These are phyloP conservation scores for Echium plantagineum DNA, from an alignment of 257 asterid species.

Conservation along the genomic window DNA sequence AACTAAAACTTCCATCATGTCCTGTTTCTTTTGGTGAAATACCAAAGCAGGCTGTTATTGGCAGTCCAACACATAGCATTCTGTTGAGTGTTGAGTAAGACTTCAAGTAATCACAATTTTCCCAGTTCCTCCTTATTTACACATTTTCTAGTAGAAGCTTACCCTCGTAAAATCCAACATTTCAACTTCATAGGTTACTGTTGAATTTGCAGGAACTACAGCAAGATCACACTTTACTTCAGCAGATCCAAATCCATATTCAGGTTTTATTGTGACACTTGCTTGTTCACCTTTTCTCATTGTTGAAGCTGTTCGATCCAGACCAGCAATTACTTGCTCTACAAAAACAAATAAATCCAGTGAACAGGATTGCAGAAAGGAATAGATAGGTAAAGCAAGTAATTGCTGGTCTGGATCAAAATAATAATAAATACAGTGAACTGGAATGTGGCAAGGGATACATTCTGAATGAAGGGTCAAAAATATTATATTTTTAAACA, in stretches of 20 bases:
- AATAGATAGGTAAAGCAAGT: slow-evolving; percentile 2
- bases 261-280: slow-evolving; percentile 42
- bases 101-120: not conserved
- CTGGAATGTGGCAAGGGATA: no score
- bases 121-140: not conserved
- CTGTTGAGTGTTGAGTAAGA: not conserved
- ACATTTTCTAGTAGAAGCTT: slow-evolving; percentile 8
- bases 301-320: slow-evolving; percentile 50
- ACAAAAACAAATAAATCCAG: slow-evolving; percentile 10
- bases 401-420: no score
- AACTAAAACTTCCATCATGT: no score
- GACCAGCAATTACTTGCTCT: slow-evolving; percentile 59
- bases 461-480: no score
- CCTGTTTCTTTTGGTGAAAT: no score
- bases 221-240: slow-evolving; percentile 44
- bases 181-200: slow-evolving; percentile 53
- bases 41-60: no score
- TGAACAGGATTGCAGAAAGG: no score
- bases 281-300: slow-evolving; percentile 62
- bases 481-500: not conserved
- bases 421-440: no score
- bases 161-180: slow-evolving; percentile 64
- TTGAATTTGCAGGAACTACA: slow-evolving; percentile 44
- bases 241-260: slow-evolving; percentile 45
- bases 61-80: not conserved